Evolutionary conservation across 192 early-diverging fungal species (phyloP).

Genomic region (Coemansia sp.): DNA sequence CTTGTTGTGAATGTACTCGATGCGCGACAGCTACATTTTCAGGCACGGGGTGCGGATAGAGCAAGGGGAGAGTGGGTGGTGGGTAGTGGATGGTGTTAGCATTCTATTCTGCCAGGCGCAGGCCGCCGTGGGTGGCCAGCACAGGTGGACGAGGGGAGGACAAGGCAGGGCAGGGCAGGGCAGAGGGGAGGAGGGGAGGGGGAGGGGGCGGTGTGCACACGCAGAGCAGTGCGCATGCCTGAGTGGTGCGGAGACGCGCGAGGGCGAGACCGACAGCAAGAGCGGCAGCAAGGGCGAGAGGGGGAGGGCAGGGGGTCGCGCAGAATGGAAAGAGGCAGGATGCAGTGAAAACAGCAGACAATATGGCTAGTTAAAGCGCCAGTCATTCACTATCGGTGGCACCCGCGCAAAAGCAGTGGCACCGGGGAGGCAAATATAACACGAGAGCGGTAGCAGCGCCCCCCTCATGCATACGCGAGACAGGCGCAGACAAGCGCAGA

Average conservation of each 20-base stretch:
- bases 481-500: slow-evolving; percentile 27
- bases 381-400: neutral
- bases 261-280: too few species aligned
- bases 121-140: neutral
- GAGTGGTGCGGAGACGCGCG: too few species aligned
- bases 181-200: neutral
- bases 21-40: slow-evolving; percentile 63
- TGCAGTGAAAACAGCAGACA: too few species aligned
- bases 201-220: neutral
- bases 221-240: neutral
- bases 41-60: neutral
- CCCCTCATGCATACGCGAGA: neutral
- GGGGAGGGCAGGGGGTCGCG: too few species aligned
- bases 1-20: slow-evolving; percentile 80
- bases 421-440: neutral
- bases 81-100: neutral
- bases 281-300: too few species aligned
- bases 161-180: slow-evolving; percentile 6
- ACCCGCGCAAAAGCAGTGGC: neutral
- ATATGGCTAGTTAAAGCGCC: neutral
- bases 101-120: slow-evolving; percentile 2
- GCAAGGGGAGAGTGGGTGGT: neutral
- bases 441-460: neutral
- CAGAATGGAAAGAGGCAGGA: too few species aligned
- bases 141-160: slow-evolving; percentile 1